phyloP scores from a whole-genome alignment of 192 early-diverging fungal genomes.

The Podila minutissima region DNA sequence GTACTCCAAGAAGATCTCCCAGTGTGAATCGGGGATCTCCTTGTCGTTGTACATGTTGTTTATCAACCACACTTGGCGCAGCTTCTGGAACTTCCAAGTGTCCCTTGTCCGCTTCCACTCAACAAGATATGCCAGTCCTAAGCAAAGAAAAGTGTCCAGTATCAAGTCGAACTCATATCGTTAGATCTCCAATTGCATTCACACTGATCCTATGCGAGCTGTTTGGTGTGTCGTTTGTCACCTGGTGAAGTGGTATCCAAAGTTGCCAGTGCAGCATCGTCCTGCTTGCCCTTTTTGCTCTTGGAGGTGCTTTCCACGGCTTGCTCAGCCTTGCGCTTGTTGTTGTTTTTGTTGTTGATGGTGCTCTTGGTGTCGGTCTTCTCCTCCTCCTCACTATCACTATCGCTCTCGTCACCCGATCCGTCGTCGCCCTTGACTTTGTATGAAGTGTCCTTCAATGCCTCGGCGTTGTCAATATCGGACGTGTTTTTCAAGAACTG shows the following conservation, averaged over 20 bases:
- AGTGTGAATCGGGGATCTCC: conserved; percentile 36
- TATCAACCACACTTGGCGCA: conserved; percentile 51
- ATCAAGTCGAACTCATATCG: neutral
- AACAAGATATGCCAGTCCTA: conserved; percentile 45
- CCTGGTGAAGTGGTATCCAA: conserved; percentile 31
- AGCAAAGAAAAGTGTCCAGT: neutral
- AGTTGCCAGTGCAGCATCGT: conserved; percentile 2
- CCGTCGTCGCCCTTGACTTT: conserved; percentile 49
- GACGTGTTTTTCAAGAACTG: conserved; percentile 45
- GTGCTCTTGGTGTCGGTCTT: neutral
- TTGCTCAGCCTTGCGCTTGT: conserved; percentile 31
- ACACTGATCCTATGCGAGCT: neutral
- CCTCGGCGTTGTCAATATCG: conserved; percentile 45
- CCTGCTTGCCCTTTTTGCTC: conserved; percentile 18
- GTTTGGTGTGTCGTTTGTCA: neutral
- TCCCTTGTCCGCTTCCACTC: conserved; percentile 38
- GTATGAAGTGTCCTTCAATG: conserved; percentile 39
- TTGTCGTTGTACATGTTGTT: conserved; percentile 45
- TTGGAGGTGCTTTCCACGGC: neutral
- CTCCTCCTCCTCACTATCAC: conserved; percentile 20
- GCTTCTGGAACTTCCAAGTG: conserved; percentile 56
- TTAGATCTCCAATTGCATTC: neutral
- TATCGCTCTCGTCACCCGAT: conserved; percentile 19
- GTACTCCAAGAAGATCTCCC: conserved; percentile 49
- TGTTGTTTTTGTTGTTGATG: conserved; percentile 1